Base-by-base conservation (phyloP, 2,329 filamentous ascomycete species). In the Ceratocystis variospora region DNA sequence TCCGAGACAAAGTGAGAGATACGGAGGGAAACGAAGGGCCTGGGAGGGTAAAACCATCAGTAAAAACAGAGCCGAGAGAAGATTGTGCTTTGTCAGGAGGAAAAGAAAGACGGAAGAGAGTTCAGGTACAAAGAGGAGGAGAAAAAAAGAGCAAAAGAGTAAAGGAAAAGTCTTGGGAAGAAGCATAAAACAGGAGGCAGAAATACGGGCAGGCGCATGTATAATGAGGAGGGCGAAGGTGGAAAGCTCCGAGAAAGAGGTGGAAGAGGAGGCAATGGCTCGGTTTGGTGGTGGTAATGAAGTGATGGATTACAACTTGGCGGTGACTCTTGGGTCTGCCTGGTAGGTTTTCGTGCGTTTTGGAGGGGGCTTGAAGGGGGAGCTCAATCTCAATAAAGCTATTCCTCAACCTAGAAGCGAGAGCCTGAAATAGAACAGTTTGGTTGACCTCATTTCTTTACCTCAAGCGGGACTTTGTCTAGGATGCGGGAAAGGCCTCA, bases 21-120 rank as follows among this genome's bases (percentile, higher is more conserved):
- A 41, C 15, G 37, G 50, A 15, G 33, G 75, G 70, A 57, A 28
- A 44, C n/a, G 33, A 25, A 12, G 48, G 33, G 19, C 41, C 33
- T 50, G 17, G 37, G 17, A 19, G n/a, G 48, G 10, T 5, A 63
- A 53, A 33, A 63, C 15, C 4, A 63, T 57, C n/a, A 22, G 28
- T 19, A n/a, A 50, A 46, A 50, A n/a, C 28, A 48, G 46, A 53
- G 46, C 10, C 10, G 50, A 22, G 22, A 33, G 37, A 48, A 33
- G 10, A 41, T 15, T 41, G 7, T 57, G 28, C 48, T 7, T 19
- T 45, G 25, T 22, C 50, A 15, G 28, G 22, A 31, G n/a, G 17
- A 31, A 19, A n/a, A 25, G 15, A 22, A 8, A 63, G 37, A 46
- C 25, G 12, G 48, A 44, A 25, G 17, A 25, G 17, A 46, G n/a